Evolutionary conservation across 75 land plant species (phyloP).

Genomic region (Picea glauca): DNA sequence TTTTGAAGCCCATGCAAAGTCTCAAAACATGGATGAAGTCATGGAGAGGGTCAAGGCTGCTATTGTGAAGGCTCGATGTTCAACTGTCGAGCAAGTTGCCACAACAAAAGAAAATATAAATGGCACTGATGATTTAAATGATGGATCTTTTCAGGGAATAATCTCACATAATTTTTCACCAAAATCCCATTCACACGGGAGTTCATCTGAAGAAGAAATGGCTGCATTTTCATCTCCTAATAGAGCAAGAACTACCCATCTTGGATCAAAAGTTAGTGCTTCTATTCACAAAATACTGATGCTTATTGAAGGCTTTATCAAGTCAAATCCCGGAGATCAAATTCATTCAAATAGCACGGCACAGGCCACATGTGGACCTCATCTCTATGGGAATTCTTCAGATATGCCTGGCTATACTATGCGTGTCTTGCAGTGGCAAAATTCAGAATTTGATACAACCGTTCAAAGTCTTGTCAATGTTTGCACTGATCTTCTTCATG

Average conservation of each 20-base stretch:
- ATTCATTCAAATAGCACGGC: slow-evolving; percentile 15
- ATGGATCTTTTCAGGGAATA: not conserved
- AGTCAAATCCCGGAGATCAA: slow-evolving; percentile 17
- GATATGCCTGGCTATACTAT: slow-evolving; percentile 26
- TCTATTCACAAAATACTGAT: slow-evolving; percentile 55
- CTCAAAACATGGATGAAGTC: slow-evolving; percentile 30
- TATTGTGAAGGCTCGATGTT: slow-evolving; percentile 4
- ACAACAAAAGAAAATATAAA: slow-evolving; percentile 2
- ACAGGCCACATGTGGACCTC: slow-evolving; percentile 11
- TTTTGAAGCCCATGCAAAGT: slow-evolving; percentile 16
- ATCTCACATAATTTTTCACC: slow-evolving; percentile 11
- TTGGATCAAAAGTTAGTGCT: slow-evolving; percentile 20
- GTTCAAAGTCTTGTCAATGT: slow-evolving; percentile 40
- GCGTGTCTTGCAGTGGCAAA: slow-evolving; percentile 60
- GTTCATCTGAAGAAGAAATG: slow-evolving; percentile 11
- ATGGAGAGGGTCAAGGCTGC: slow-evolving; percentile 41
- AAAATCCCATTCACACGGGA: slow-evolving; percentile 1
- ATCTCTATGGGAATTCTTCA: slow-evolving; percentile 15
- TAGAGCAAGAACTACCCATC: slow-evolving; percentile 9
- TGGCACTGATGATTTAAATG: too few species aligned
- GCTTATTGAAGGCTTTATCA: slow-evolving; percentile 52
- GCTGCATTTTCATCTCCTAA: not conserved
- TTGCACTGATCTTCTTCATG: slow-evolving; percentile 55
- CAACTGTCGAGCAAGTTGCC: slow-evolving; percentile 4
- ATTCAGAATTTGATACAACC: slow-evolving; percentile 38